Base-by-base conservation (phyloP, 2,329 filamentous ascomycete genomes). In the Blastomyces emzantsi region DNA sequence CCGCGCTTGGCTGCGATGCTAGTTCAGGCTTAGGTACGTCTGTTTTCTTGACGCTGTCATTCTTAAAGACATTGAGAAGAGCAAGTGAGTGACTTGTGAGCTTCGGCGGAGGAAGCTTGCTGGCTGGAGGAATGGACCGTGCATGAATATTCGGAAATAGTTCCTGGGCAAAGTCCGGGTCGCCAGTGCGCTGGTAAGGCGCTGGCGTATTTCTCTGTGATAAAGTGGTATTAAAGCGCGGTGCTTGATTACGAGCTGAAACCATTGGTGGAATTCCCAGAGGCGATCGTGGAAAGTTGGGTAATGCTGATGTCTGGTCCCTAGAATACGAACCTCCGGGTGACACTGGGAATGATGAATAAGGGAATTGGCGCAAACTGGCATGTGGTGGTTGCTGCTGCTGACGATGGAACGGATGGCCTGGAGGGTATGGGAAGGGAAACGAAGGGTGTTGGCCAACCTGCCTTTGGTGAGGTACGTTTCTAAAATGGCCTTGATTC, bases 51-150 rank as follows among this genome's bases (percentile, higher is more conserved):
- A 67, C 62, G 30, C 67, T 67, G 9, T 73, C 69, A 43, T 71
- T 70, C 67, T 81, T 86, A 75, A 88, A 86, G 1, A 82, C 79
- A 67, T 82, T 83, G 59, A 88, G 74, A 43, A 87, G 72, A n/a
- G 79, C 79, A 64, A 83, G 76, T 1, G 83, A 79, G 70, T 87
- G 84, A 15, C 79, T 79, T 45, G 78, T 86, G 41, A 87, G 78
- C 66, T 81, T 83, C 7, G 84, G 83, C 49, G 81, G 78, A 19
- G 85, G 85, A 30, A 87, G 70, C 61, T 83, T 82, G 70, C 68
- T 84, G 73, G 85, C 82, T 43, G 82, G 79, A 1, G 85, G 85
- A 39, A 82, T 78, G 45, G 75, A 73, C 51, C 79, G 77, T n/a
- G 76, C 76, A 19, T 77, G 76, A 60, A 74, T 61, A 52, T 73